These are phyloP conservation scores for Magnusiomyces sp. DNA, from an alignment of 1,139 yeast species.

Conservation along the genomic window DNA sequence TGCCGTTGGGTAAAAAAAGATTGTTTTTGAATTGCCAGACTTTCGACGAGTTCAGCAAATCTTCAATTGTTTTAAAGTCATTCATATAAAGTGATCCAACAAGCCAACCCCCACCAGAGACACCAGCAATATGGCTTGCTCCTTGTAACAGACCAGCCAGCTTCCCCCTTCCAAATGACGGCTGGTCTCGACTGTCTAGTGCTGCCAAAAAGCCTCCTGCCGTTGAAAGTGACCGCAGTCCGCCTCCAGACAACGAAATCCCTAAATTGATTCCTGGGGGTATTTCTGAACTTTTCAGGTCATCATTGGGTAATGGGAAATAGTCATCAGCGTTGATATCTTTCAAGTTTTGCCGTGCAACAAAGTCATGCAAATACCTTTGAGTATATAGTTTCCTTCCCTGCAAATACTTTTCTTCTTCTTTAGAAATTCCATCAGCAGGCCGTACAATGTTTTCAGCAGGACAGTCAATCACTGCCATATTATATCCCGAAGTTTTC, in stretches of 20 bases:
- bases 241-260: conserved; percentile 74
- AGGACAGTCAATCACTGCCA: conserved; percentile 24
- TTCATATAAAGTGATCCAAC: conserved; percentile 70
- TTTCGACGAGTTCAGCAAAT: conserved; percentile 39
- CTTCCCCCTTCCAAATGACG: conserved; percentile 14
- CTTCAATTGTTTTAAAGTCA: conserved; percentile 67
- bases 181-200: conserved; percentile 53
- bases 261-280: conserved; percentile 37
- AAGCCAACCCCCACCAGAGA: conserved; percentile 83
- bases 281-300: neutral
- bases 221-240: conserved; percentile 69
- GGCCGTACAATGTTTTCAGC: conserved; percentile 19
- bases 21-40: conserved; percentile 61
- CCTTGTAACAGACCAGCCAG: conserved; percentile 72
- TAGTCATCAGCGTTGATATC: conserved; percentile 46
- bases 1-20: conserved; percentile 7
- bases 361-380: conserved; percentile 46
- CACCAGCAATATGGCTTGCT: conserved; percentile 65
- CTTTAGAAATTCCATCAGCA: conserved; percentile 20
- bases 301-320: conserved; percentile 24
- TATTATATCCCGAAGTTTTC: conserved; percentile 24
- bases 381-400: conserved; percentile 45
- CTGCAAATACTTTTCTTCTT: conserved; percentile 20
- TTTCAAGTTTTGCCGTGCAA: conserved; percentile 48
- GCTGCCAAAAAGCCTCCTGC: conserved; percentile 78